Conservation (phyloP, 495 filamentous ascomycete species). For the Penicillium simplicissimum region DNA sequence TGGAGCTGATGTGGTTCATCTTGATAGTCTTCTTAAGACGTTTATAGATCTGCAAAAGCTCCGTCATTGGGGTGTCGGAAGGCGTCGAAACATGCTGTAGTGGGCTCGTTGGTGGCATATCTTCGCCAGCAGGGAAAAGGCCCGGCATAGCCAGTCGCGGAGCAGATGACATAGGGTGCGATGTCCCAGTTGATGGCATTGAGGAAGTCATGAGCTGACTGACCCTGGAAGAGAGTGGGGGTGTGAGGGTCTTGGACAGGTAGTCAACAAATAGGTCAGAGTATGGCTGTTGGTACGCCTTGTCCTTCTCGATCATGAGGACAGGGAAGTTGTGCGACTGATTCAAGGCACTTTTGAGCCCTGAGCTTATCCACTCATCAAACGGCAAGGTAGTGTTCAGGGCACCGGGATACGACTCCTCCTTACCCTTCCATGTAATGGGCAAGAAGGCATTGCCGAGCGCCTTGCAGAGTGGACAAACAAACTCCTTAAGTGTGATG, state of each 20-base stretch:
- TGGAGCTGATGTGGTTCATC: slow-evolving; percentile 64
- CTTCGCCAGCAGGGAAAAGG: slow-evolving; percentile 43
- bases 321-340: slow-evolving; percentile 39
- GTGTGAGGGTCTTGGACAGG: slow-evolving; percentile 58
- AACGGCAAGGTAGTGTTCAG: slow-evolving; percentile 61
- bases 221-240: slow-evolving; percentile 61
- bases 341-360: slow-evolving; percentile 34
- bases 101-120: slow-evolving; percentile 32
- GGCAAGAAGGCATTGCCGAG: slow-evolving; percentile 94
- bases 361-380: slow-evolving; percentile 51
- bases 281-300: slow-evolving; percentile 37
- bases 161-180: slow-evolving; percentile 29
- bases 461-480: slow-evolving; percentile 97
- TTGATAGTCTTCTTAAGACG: slow-evolving; percentile 76
- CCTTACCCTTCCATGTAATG: slow-evolving; percentile 92
- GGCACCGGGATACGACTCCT: slow-evolving; percentile 72
- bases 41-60: slow-evolving; percentile 78
- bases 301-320: slow-evolving; percentile 43
- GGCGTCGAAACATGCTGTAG: slow-evolving; percentile 38
- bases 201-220: slow-evolving; percentile 42
- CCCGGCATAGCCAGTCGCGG: slow-evolving; percentile 50
- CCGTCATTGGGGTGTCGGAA: slow-evolving; percentile 53
- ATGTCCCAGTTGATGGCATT: slow-evolving; percentile 27
- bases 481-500: slow-evolving; percentile 76
- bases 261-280: slow-evolving; percentile 67